Evolutionary conservation across 2,329 filamentous ascomycete genomes (phyloP), one percentile per base, ranked within the genome.

Genomic region (Calonectria henricotiae): DNA sequence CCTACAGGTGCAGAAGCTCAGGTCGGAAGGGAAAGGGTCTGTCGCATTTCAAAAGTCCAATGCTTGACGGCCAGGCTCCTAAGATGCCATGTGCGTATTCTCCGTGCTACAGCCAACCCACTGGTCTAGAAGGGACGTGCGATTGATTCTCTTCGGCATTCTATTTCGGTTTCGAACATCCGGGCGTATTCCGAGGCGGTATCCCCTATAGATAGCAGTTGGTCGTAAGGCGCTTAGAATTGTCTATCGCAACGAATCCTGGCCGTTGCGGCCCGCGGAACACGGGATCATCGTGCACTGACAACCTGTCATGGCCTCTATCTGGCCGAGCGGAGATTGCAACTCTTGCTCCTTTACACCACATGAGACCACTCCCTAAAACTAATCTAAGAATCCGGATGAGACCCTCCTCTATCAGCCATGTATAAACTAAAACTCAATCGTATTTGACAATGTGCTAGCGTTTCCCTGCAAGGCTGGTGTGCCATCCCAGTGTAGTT

Each of bases 241-340:
- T 51, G 12, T 54, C 44, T 51, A 25, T 54, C 44, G 20, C n/a
- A 44, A 46, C 55, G 61, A 47, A 58, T 63, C 54, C 37, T 51
- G 39, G 44, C 47, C 43, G 25, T 39, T 32, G 58, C 9, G 54
- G 49, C 37, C 46, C 68, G 64, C 62, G 67, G 66, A 61, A 67
- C 55, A 58, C 60, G 60, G 58, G 47, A 62, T 39, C 43, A 47
- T 64, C 58, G 58, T 44, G 64, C 64, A 63, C 41, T 51, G 49
- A 60, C 68, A 32, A 44, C 51, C 47, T 60, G 58, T 63, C 58
- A 64, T 30, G 30, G 60, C 51, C 58, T 60, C 44, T 20, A 65
- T n/a, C 20, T 54, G 51, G 55, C 62, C 37, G 60, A 65, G 64
- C 68, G 64, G 64, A 68, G 51, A 68, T 67, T 70, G 51, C 60